Conservation (phyloP, 805 yeast genomes). For the Danielozyma ontarioensis region DNA sequence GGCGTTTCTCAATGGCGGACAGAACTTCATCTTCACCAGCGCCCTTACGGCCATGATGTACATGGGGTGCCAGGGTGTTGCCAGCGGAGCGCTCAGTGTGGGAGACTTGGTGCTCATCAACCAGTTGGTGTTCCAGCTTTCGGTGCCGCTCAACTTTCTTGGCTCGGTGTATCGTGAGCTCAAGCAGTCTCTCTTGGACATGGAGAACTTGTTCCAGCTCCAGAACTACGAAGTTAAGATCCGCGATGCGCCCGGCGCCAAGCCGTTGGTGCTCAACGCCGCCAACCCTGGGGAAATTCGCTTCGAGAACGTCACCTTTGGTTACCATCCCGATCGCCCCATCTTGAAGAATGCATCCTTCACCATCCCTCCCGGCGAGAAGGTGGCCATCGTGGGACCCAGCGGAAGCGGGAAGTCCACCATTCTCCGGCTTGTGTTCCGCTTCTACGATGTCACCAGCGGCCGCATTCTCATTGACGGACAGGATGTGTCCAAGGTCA, state of each 20-base stretch:
- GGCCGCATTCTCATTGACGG: constrained; percentile 87
- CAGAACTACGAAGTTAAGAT: constrained; percentile 71
- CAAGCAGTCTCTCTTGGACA: constrained; percentile 87
- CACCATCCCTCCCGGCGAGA: constrained; percentile 83
- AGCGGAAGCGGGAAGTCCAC: constrained; percentile 96
- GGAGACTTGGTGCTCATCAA: constrained; percentile 94
- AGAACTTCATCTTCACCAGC: constrained; percentile 72
- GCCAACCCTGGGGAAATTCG: constrained; percentile 64
- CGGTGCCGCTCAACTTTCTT: constrained; percentile 89
- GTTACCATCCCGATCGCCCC: constrained; percentile 85
- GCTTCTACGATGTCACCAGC: constrained; percentile 78
- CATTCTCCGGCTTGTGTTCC: constrained; percentile 70
- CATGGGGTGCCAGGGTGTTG: constrained; percentile 94
- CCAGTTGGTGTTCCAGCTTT: constrained; percentile 91
- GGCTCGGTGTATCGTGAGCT: constrained; percentile 95
- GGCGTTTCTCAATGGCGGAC: constrained; percentile 76
- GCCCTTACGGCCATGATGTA: constrained; percentile 98
- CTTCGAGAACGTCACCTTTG: constrained; percentile 90
- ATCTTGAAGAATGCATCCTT: constrained; percentile 78
- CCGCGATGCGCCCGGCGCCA: constrained; percentile 57
- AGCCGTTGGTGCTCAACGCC: constrained; percentile 45
- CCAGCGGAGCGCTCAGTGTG: constrained; percentile 73
- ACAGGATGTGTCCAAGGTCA: constrained; percentile 73
- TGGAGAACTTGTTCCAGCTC: constrained; percentile 89
- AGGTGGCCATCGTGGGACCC: constrained; percentile 94